Evolutionary conservation across 495 filamentous ascomycete genomes (phyloP), one percentile per base, ranked within the genome.

Genomic region (Staphylotrichum longicolle): DNA sequence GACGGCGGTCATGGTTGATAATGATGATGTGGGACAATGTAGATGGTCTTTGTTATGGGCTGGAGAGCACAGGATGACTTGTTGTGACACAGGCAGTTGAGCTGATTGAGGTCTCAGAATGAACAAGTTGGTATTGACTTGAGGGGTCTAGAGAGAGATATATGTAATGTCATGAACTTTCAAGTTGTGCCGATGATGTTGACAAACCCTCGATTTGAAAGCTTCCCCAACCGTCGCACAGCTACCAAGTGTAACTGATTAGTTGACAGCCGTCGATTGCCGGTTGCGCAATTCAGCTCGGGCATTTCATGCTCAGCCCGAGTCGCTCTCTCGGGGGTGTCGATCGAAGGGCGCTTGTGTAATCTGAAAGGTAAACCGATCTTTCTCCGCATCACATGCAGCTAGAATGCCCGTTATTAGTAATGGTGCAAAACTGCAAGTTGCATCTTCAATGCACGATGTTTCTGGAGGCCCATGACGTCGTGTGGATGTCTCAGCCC

Each of bases 211-310:
- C 46, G 10, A 63, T 59, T 58, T 58, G 40, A 58, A 63, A 58
- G 33, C 61, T n/a, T 37, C n/a, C n/a, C 6, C 32, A 45, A 57
- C 45, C 7, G 34, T 40, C 11, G 14, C 15, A 37, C 41, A 44
- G 11, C 15, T 3, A 45, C 42, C 20, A 27, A 45, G 4, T 45
- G 11, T 45, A 3, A 45, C 14, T 54, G 12, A 15, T 7, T 9
- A 34, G 32, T 2, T 10, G 4, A 47, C 11, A 5, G 41, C 42
- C 54, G 42, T 9, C 0, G 44, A 6, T 27, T 32, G 45, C 41
- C 61, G 61, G 55, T 63, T 58, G 55, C 61, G 61, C 61, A 53
- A 63, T 63, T 40, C 35, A 39, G 54, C 48, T 15, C 30, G 4
- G 42, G 11, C 61, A 54, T 48, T 37, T 52, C 60, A 57, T 57